Evolutionary conservation across 1,284 basidiomycete genomes (phyloP).

Genomic region (Cystobasidium pallidum): DNA sequence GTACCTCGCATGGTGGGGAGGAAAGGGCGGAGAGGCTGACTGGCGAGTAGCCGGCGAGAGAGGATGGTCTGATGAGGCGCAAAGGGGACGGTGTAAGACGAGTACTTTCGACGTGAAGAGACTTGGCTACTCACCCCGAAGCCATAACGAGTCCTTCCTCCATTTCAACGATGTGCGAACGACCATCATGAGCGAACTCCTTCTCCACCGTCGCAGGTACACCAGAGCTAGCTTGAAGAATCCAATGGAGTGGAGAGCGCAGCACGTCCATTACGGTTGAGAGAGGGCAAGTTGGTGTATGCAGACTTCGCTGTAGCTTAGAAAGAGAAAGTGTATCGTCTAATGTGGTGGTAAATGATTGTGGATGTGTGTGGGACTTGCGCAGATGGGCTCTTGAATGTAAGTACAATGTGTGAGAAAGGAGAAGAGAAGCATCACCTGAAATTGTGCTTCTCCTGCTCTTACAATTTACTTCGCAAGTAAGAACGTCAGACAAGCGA

Average conservation of each 20-base stretch:
- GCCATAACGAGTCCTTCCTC: slow-evolving; percentile 9
- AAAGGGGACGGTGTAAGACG: neutral
- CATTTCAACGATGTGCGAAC: neutral
- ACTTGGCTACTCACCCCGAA: neutral
- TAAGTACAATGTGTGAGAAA: neutral
- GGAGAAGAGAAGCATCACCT: neutral
- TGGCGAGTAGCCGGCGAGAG: neutral
- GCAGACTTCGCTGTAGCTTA: neutral
- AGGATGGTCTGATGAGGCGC: neutral
- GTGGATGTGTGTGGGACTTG: neutral
- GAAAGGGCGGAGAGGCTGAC: neutral
- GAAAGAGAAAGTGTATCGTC: neutral
- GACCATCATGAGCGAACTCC: neutral
- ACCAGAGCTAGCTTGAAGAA: neutral
- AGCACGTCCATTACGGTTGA: neutral
- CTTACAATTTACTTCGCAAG: neutral
- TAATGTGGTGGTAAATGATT: neutral
- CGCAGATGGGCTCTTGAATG: neutral
- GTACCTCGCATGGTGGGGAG: neutral
- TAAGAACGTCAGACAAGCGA: neutral
- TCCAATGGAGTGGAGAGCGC: neutral
- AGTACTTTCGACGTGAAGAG: neutral
- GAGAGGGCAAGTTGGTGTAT: neutral
- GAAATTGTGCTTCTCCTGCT: neutral
- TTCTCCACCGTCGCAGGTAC: neutral